A percentile compares a stretch with the other conserved stretches of the same genome.
Conservation (phyloP, 1,284 basidiomycete species). For the Bjerkandera adusta region DNA sequence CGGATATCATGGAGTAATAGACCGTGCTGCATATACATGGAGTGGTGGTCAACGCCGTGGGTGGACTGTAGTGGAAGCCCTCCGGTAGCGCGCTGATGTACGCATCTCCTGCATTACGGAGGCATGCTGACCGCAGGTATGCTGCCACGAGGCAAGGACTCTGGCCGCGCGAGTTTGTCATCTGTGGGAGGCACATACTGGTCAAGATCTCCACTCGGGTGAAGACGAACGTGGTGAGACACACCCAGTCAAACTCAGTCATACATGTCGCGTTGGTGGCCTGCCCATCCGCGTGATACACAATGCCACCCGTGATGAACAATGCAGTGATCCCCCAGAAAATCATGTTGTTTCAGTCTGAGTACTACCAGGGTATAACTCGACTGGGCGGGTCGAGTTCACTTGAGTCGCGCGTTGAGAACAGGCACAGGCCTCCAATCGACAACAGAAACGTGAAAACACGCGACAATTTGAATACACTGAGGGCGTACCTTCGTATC, state of each 20-base stretch:
- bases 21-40: constrained; percentile 19
- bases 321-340: not conserved
- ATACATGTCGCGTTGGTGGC: constrained; percentile 18
- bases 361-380: too few relatives aligned
- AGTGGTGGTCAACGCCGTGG: constrained; percentile 6
- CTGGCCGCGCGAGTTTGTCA: constrained; percentile 16
- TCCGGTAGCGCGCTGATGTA: constrained; percentile 13
- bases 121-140: constrained; percentile 17
- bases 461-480: too few relatives aligned
- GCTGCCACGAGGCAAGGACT: constrained; percentile 18
- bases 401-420: too few relatives aligned
- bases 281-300: constrained; percentile 3
- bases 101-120: constrained; percentile 16
- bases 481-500: too few relatives aligned
- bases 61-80: constrained; percentile 15
- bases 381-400: too few relatives aligned
- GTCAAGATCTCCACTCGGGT: not conserved
- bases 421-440: too few relatives aligned
- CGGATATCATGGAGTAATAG: constrained; percentile 15
- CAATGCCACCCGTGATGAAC: not conserved
- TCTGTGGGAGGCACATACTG: constrained; percentile 1
- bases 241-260: constrained; percentile 14
- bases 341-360: too few relatives aligned
- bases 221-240: not conserved
- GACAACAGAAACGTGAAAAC: too few relatives aligned